Evolutionary conservation across 345 rosid species (phyloP), one percentile per base, ranked within the genome.

Genomic region (Eucalyptus marginata): DNA sequence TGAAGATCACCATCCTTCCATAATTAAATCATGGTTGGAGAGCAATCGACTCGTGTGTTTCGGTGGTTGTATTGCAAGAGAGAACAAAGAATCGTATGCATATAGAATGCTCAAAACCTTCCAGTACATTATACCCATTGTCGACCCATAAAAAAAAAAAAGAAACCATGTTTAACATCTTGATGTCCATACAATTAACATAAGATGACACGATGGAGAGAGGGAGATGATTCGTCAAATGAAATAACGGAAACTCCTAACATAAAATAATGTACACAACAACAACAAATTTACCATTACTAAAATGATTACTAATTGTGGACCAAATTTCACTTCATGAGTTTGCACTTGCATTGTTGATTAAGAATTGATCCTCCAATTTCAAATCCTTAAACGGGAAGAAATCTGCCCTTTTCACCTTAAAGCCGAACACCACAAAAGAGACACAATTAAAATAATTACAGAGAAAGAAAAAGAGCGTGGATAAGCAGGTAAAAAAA

Each of bases 171-270:
- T 33, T 17, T 9, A 68, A 33, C 11, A 33, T 33, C 7, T 71
- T 71, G 25, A 71, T 17, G 12, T 33, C 47, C 47, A 40, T 40
- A 25, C 8, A 20, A 76, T 36, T 76, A 24, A 40, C 8, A 0
- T 11, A 10, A 22, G 47, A 40, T 10, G 47, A 40, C 27, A 22
- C 12, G 2, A 76, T 1, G 27, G 13, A 71, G 25, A 76, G 14
- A 20, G 8, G 5, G 14, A 20, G 84, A 40, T 2, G 15, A 40
- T 40, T 76, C 84, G 0, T 13, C 47, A 68, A 33, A 33, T 71
- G 7, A 36, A 71, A 71, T 18, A 3, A 33, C 7, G 1, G 2
- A 18, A 71, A 33, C 1, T 18, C 0, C 8, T 5, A 6, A 29
- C 17, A 27, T 29, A 29, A 62, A 13, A 33, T 71, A 36, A 10